A percentile compares a stretch with the other conserved stretches of the same genome.
Evolutionary conservation across 2,329 filamentous ascomycete genomes (phyloP).

Genomic region (Coleophoma eucalyptorum): DNA sequence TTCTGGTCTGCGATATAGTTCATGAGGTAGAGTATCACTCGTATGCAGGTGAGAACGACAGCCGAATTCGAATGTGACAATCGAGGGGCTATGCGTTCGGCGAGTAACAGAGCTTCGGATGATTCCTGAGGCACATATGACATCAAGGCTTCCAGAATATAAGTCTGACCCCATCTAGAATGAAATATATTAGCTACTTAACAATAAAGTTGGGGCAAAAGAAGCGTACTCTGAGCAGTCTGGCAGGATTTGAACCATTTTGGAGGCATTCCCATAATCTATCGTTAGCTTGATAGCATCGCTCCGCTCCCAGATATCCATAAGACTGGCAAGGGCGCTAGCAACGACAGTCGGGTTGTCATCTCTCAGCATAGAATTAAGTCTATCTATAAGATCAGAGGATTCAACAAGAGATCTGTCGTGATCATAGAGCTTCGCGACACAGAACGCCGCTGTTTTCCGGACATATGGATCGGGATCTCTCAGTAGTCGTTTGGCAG

Average conservation of each 20-base stretch:
- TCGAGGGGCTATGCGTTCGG: constrained; percentile 91
- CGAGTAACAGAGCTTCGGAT: constrained; percentile 80
- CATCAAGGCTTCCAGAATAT: constrained; percentile 96
- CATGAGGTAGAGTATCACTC: constrained; percentile 95
- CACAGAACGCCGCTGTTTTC: constrained; percentile 94
- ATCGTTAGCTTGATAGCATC: constrained; percentile 98
- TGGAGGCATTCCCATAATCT: constrained; percentile 94
- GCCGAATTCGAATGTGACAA: constrained; percentile 96
- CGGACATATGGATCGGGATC: constrained; percentile 94
- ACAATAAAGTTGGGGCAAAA: background rate
- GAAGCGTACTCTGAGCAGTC: constrained; percentile 88
- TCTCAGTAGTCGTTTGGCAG: constrained; percentile 77
- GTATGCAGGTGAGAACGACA: constrained; percentile 92
- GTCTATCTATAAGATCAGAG: constrained; percentile 85
- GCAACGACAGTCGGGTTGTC: constrained; percentile 98
- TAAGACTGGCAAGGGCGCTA: constrained; percentile 82
- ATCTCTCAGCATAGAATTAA: constrained; percentile 87
- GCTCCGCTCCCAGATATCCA: constrained; percentile 98
- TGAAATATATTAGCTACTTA: constrained; percentile 3
- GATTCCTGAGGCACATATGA: constrained; percentile 94
- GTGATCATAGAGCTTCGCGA: constrained; percentile 97
- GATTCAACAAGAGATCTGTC: constrained; percentile 85
- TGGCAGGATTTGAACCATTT: constrained; percentile 93
- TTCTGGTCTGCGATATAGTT: constrained; percentile 96
- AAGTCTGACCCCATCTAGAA: constrained; percentile 92